Conservation (phyloP, 2,329 filamentous ascomycete genomes). For the Xylariales sp. region DNA sequence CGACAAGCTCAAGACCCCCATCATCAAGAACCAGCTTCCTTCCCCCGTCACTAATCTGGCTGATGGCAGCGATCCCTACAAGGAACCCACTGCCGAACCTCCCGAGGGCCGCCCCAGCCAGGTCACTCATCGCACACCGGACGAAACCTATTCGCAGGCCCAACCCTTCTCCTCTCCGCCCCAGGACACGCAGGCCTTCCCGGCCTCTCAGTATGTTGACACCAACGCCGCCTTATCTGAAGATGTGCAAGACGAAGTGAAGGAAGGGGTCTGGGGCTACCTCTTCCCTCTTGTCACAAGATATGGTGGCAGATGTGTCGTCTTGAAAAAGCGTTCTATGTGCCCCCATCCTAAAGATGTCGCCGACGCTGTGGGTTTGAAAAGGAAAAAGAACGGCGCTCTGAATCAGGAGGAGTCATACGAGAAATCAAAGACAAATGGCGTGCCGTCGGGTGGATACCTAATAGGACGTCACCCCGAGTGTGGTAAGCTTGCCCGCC, state of each 20-base stretch:
- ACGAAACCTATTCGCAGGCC: conserved; percentile 58
- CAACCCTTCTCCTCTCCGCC: conserved; percentile 70
- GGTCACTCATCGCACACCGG: conserved; percentile 61
- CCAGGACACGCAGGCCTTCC: conserved; percentile 69
- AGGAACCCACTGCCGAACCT: conserved; percentile 79
- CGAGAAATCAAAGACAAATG: conserved; percentile 70
- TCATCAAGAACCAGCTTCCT: conserved; percentile 73
- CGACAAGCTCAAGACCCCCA: conserved; percentile 65
- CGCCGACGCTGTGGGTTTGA: conserved; percentile 53
- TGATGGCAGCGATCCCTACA: conserved; percentile 66
- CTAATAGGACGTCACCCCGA: conserved; percentile 93
- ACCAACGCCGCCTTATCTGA: conserved; percentile 78
- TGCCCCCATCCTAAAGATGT: conserved; percentile 71
- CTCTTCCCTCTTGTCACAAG: conserved; percentile 82
- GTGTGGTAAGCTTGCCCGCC: conserved; percentile 74
- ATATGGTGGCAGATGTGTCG: conserved; percentile 73
- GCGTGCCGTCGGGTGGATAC: conserved; percentile 81
- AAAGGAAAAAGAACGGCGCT: conserved; percentile 57
- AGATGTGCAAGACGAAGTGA: conserved; percentile 84
- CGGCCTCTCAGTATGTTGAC: conserved; percentile 78
- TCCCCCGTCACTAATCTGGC: conserved; percentile 78
- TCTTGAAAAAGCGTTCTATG: conserved; percentile 77
- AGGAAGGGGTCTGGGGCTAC: conserved; percentile 95
- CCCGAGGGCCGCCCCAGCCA: conserved; percentile 70
- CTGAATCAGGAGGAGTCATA: conserved; percentile 69